Percentiles rank a stretch among this genome's conserved stretches.
Conservation (phyloP, 2,329 filamentous ascomycete genomes). For the Colletotrichum musicola region DNA sequence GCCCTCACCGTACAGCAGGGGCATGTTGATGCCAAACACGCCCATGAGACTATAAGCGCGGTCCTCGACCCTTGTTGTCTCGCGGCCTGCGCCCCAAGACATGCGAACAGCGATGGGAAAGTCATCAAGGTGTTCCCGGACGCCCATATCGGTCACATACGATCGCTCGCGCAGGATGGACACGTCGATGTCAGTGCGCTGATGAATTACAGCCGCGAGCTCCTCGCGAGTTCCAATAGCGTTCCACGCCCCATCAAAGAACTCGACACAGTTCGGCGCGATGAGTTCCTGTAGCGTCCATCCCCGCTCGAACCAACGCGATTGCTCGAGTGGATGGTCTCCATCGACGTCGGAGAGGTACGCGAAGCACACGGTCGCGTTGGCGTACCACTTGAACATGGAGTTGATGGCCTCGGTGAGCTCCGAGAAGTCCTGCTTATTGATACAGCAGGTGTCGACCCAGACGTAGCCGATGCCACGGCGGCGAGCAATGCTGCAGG, state of each 20-base stretch:
- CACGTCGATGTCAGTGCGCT: background rate
- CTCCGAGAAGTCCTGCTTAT: slow-evolving; percentile 15
- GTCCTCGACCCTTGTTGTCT: slow-evolving; percentile 43
- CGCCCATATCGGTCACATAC: background rate
- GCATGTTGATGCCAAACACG: slow-evolving; percentile 46
- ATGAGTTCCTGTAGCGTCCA: slow-evolving; percentile 28
- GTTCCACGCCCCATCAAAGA: slow-evolving; percentile 3
- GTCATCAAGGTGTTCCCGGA: background rate
- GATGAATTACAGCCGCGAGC: background rate
- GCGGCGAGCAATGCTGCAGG: background rate
- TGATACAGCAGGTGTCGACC: slow-evolving; percentile 32
- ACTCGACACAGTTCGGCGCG: background rate
- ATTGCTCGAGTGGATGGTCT: background rate
- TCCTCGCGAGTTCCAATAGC: background rate
- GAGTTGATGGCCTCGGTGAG: slow-evolving; percentile 31
- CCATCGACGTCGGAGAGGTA: slow-evolving; percentile 35
- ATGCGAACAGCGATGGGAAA: slow-evolving; percentile 30
- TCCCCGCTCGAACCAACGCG: slow-evolving; percentile 1
- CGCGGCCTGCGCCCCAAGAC: slow-evolving; percentile 45
- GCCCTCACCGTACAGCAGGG: slow-evolving; percentile 45
- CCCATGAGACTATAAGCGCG: slow-evolving; percentile 45
- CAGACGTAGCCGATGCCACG: slow-evolving; percentile 7
- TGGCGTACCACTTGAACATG: slow-evolving; percentile 27
- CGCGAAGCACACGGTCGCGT: slow-evolving; percentile 4
- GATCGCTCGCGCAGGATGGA: background rate